phyloP scores from a whole-genome alignment of 75 land plant genomes.

The Azolla pinnata region DNA sequence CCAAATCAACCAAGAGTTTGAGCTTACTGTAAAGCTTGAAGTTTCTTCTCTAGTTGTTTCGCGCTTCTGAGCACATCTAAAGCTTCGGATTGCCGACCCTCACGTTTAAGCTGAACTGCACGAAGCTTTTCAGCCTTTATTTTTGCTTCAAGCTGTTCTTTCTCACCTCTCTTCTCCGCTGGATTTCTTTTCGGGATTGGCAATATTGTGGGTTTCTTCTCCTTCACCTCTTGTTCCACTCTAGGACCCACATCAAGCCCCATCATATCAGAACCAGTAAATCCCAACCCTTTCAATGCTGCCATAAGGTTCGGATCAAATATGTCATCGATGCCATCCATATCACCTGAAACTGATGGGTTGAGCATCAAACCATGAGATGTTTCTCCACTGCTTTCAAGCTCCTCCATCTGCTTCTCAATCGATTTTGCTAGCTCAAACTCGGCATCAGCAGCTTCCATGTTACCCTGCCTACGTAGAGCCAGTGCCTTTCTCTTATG shows the following conservation, averaged over 20 bases:
- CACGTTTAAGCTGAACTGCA: constrained; percentile 70
- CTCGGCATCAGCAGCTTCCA: constrained; percentile 73
- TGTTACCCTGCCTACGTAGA: constrained; percentile 70
- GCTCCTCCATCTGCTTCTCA: constrained; percentile 78
- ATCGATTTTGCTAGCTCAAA: constrained; percentile 67
- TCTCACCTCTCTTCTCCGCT: constrained; percentile 12
- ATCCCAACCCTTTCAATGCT: constrained; percentile 74
- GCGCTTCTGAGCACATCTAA: constrained; percentile 73
- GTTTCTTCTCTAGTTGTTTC: constrained; percentile 68
- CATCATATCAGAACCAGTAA: constrained; percentile 27
- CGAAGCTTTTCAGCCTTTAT: constrained; percentile 64
- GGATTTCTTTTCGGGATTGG: neutral
- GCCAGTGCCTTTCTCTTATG: constrained; percentile 80
- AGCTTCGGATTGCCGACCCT: constrained; percentile 79
- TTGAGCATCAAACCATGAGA: neutral
- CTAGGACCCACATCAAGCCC: neutral
- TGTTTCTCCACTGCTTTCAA: constrained; percentile 16
- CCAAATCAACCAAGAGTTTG: too few species aligned
- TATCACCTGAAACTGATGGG: constrained; percentile 20
- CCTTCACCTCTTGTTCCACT: constrained; percentile 9
- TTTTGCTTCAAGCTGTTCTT: constrained; percentile 47
- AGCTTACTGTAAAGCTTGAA: too few species aligned
- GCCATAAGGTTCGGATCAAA: constrained; percentile 85
- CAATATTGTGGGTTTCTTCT: neutral
- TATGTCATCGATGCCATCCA: constrained; percentile 48